Evolutionary conservation across 257 asterid species (phyloP).

Genomic region (Orobanche coerulescens): DNA sequence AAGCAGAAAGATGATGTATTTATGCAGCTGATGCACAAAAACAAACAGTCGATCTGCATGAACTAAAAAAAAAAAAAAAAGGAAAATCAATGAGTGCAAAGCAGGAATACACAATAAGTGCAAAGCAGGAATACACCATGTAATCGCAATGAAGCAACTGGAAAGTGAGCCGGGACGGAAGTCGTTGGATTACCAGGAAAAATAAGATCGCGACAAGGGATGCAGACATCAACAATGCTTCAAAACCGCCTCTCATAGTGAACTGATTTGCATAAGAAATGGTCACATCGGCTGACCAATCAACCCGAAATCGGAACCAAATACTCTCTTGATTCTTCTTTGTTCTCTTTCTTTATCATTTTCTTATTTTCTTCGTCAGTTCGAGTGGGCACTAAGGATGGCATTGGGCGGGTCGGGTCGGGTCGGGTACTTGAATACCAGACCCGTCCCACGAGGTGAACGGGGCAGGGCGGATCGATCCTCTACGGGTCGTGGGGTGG

Average conservation of each 20-base stretch:
- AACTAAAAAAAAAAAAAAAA: background rate
- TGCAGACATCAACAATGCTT: slow-evolving; percentile 4
- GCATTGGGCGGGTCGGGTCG: too few species aligned
- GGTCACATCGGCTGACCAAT: background rate
- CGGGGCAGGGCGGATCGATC: too few species aligned
- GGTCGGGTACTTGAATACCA: too few species aligned
- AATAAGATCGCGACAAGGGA: slow-evolving; percentile 20
- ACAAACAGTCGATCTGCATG: background rate
- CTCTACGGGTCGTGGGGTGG: too few species aligned
- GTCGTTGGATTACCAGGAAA: slow-evolving; percentile 23
- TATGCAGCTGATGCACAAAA: background rate
- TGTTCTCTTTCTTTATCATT: background rate
- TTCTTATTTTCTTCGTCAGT: too few species aligned
- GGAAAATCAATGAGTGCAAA: slow-evolving; percentile 5
- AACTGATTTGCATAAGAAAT: background rate
- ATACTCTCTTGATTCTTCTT: background rate
- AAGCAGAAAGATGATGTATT: background rate
- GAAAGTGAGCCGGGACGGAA: background rate
- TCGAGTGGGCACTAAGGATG: background rate
- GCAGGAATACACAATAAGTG: background rate
- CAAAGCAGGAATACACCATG: slow-evolving; percentile 9
- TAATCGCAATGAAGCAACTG: background rate
- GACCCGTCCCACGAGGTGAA: too few species aligned
- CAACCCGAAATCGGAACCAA: slow-evolving; percentile 7
- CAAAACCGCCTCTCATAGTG: slow-evolving; percentile 18